phyloP scores from a whole-genome alignment of 1,284 basidiomycete genomes.

The Rhodotorula sp. region DNA sequence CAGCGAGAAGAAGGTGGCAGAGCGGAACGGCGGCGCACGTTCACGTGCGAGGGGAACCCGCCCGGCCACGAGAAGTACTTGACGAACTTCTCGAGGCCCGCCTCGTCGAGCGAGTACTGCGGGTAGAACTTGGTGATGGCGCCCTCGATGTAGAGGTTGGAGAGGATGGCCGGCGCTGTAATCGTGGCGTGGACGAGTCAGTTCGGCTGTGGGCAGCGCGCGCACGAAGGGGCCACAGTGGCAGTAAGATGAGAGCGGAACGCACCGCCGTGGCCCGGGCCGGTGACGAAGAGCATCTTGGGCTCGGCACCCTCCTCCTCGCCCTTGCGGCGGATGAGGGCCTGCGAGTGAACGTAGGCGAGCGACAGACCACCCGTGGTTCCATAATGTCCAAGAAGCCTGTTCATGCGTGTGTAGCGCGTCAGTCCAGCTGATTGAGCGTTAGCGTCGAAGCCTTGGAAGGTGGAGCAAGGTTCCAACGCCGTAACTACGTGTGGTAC shows the following conservation, averaged over 20 bases:
- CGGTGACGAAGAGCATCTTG: conserved; percentile 45
- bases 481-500: too few relatives aligned
- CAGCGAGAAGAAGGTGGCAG: background rate
- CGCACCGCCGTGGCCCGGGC: conserved; percentile 47
- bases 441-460: too few relatives aligned
- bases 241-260: background rate
- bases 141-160: conserved; percentile 79
- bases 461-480: too few relatives aligned
- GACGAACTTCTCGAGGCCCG: conserved; percentile 64
- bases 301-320: conserved; percentile 40
- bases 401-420: background rate
- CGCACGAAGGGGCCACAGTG: too few relatives aligned
- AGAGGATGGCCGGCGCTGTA: conserved; percentile 74
- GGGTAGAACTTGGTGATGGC: conserved; percentile 72
- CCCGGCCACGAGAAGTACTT: conserved; percentile 57
- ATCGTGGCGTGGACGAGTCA: background rate
- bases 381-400: conserved; percentile 64
- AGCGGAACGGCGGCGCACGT: conserved; percentile 37
- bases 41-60: conserved; percentile 57
- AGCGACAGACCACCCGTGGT: conserved; percentile 70
- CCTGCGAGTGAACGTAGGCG: conserved; percentile 76
- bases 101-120: conserved; percentile 66
- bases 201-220: too few relatives aligned
- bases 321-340: conserved; percentile 59
- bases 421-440: background rate